Percentiles rank a stretch among this genome's conserved stretches.
phyloP scores from a whole-genome alignment of 192 early-diverging fungal genomes.

The Oehlia diaphana region DNA sequence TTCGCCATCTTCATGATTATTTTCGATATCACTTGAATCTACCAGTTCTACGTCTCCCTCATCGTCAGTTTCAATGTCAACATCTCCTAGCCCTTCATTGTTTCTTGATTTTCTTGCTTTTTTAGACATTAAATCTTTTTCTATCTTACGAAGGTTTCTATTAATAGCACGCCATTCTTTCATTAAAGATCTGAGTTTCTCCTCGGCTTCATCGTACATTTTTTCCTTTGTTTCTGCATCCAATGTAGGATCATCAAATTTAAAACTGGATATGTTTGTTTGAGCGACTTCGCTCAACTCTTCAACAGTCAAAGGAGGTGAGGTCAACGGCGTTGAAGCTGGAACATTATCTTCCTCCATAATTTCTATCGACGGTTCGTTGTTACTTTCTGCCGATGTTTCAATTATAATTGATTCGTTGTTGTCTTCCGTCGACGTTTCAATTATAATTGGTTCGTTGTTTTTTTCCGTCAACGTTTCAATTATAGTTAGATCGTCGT shows the following conservation, averaged over 20 bases:
- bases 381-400: not conserved
- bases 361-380: constrained; percentile 4
- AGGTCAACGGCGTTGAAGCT: not conserved
- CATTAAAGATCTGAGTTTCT: not conserved
- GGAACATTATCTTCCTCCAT: not conserved
- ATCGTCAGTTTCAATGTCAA: not conserved
- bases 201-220: not conserved
- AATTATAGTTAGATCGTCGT: no score
- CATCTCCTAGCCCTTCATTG: not conserved
- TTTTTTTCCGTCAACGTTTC: no score
- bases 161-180: not conserved
- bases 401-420: not conserved
- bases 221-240: not conserved
- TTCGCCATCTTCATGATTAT: not conserved
- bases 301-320: not conserved
- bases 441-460: no score
- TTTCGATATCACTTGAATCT: constrained; percentile 8
- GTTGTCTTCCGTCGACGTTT: no score
- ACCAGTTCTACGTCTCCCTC: not conserved
- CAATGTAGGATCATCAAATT: constrained; percentile 8
- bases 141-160: not conserved
- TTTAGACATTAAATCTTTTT: not conserved
- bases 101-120: not conserved
- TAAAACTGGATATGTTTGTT: not conserved
- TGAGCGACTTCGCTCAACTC: not conserved